phyloP scores from a whole-genome alignment of 2,329 filamentous ascomycete species.

The Fusarium citri region DNA sequence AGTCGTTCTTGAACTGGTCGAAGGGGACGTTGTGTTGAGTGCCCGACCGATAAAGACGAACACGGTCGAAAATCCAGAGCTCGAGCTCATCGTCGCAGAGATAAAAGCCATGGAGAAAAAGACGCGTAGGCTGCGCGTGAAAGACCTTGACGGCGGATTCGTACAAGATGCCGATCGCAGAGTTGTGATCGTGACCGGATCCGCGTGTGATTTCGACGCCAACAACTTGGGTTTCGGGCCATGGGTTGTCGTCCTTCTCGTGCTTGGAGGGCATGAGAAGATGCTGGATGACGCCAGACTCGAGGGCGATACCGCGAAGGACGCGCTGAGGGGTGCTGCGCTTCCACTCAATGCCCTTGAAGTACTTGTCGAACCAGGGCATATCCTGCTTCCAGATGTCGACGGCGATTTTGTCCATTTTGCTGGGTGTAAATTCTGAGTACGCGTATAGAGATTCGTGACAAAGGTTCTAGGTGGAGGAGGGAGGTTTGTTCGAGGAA shows the following conservation, averaged over 20 bases:
- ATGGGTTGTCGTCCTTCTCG: not conserved
- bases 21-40: not conserved
- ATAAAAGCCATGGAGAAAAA: slow-evolving; percentile 4
- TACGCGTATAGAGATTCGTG: not conserved
- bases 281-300: not conserved
- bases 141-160: not conserved
- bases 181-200: not conserved
- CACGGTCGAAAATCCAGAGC: slow-evolving; percentile 6
- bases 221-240: slow-evolving; percentile 1
- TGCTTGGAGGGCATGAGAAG: not conserved
- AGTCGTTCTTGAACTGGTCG: not conserved
- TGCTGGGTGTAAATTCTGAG: not conserved
- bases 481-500: not conserved
- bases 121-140: not conserved
- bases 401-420: slow-evolving; percentile 3
- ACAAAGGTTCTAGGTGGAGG: not conserved
- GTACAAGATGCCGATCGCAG: not conserved
- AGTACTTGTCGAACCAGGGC: slow-evolving; percentile 1
- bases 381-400: slow-evolving; percentile 5
- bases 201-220: not conserved
- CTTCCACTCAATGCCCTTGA: not conserved
- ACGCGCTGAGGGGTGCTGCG: not conserved
- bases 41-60: not conserved
- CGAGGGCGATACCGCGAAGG: not conserved
- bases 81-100: not conserved